Evolutionary conservation across 2,329 filamentous ascomycete genomes (phyloP), one percentile per base, ranked within the genome.

Genomic region (Diaporthe citrichinensis): DNA sequence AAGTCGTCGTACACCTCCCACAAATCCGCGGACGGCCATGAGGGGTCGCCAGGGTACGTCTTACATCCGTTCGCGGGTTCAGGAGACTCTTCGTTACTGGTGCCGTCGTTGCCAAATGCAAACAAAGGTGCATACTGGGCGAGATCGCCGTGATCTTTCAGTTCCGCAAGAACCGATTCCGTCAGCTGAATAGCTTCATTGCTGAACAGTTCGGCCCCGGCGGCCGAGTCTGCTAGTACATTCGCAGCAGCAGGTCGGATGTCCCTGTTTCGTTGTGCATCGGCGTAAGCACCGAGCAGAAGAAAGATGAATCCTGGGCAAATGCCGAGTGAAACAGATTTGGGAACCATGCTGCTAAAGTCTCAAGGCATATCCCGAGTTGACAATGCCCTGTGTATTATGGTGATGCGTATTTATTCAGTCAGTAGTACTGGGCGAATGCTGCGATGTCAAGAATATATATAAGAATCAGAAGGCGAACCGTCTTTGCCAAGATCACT

Each of bases 31-130:
- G 69, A 78, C 0, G 84, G 84, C 80, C 82, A 85, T 1, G 78
- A 55, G 3, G 61, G 23, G 23, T 85, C 83, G 6, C 83, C 83
- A 3, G 83, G 83, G 25, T 82, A 84, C 0, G 79, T 81, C 73
- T 85, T 85, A 78, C 84, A 85, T 8, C 79, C 80, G n/a, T 39
- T 20, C 79, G 17, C 55, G 1, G 80, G 74, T 68, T 78, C 12
- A 67, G 62, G 3, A 77, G 62, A 23, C 78, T 78, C 72, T 80
- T 80, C 23, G 78, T 49, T 49, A 77, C 49, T 61, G 46, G 78
- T 25, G 28, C 78, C 67, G 20, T 77, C 46, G 34, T 81, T 59
- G n/a, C 49, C 65, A 41, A 86, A 86, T 28, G 76, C 73, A 71
- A 86, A 86, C 31, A 84, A 74, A 5, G 79, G 74, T 14, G 85